Conservation (phyloP, 2,329 filamentous ascomycete genomes). For the Huntiella bhutanensis region DNA sequence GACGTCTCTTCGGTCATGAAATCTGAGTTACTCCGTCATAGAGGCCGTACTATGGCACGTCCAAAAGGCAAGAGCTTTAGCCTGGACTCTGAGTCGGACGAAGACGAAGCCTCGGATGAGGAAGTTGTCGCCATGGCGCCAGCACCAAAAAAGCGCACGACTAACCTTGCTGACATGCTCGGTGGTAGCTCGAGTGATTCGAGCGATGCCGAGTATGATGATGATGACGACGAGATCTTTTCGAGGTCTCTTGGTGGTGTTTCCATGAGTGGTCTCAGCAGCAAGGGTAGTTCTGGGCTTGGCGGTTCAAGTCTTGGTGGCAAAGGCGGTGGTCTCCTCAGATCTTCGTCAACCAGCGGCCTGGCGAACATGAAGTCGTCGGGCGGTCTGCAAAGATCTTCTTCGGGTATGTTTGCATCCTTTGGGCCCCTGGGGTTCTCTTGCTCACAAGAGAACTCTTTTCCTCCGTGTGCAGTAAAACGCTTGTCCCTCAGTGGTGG, state of each 20-base stretch:
- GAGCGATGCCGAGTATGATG: constrained; percentile 15
- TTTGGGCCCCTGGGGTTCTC: too few relatives aligned
- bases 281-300: not conserved
- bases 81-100: constrained; percentile 12
- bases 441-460: too few relatives aligned
- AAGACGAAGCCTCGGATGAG: constrained; percentile 5
- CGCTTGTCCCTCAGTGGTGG: too few relatives aligned
- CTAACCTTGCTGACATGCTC: not conserved
- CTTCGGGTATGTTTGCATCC: constrained; percentile 52
- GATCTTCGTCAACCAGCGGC: constrained; percentile 29
- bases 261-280: not conserved
- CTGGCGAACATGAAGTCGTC: constrained; percentile 26
- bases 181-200: not conserved
- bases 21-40: constrained; percentile 11
- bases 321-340: constrained; percentile 20
- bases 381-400: constrained; percentile 53
- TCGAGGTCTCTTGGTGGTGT: constrained; percentile 7
- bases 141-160: not conserved
- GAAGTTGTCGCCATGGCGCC: not conserved
- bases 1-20: not conserved
- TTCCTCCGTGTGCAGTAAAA: too few relatives aligned
- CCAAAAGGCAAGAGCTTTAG: constrained; percentile 12
- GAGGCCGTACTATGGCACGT: constrained; percentile 2
- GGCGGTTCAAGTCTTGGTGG: not conserved
- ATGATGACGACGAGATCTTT: constrained; percentile 13